phyloP scores from a whole-genome alignment of 1,284 basidiomycete species.

The Microbotryomycetes sp. region DNA sequence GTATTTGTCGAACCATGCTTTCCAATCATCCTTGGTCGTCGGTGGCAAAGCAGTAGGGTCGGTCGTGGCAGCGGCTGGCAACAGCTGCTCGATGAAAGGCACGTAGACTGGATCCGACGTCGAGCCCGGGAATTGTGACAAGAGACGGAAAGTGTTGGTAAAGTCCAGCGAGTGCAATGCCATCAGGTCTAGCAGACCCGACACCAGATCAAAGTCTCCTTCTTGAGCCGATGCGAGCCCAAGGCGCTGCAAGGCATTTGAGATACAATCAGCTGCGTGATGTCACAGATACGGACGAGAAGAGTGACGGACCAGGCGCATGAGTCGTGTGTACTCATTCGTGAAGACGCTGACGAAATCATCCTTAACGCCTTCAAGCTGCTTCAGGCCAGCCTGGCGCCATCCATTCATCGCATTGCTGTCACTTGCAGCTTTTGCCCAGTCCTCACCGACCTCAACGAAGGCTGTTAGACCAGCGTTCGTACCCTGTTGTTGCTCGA shows the following conservation, averaged over 20 bases:
- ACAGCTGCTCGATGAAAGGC: slow-evolving; percentile 51
- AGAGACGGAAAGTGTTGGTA: slow-evolving; percentile 66
- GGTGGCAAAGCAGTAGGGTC: slow-evolving; percentile 41
- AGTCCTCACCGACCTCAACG: slow-evolving; percentile 15
- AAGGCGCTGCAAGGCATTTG: slow-evolving; percentile 54
- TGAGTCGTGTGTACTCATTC: slow-evolving; percentile 25
- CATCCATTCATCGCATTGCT: slow-evolving; percentile 15
- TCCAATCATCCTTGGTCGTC: slow-evolving; percentile 48
- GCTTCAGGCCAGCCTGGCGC: slow-evolving; percentile 8
- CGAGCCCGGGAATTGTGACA: slow-evolving; percentile 58
- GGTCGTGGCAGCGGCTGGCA: slow-evolving; percentile 45
- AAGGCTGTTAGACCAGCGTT: slow-evolving; percentile 1
- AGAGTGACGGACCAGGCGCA: slow-evolving; percentile 17
- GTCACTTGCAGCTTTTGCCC: slow-evolving; percentile 13
- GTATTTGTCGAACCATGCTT: slow-evolving; percentile 63
- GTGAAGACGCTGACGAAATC: slow-evolving; percentile 21
- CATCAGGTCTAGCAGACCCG: slow-evolving; percentile 63
- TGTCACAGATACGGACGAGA: neutral
- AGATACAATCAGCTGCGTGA: too few relatives aligned
- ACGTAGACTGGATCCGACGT: slow-evolving; percentile 42
- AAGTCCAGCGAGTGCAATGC: slow-evolving; percentile 69
- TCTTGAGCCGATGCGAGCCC: slow-evolving; percentile 55
- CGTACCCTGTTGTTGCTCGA: neutral
- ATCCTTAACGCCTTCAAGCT: slow-evolving; percentile 12
- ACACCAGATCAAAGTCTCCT: slow-evolving; percentile 58